These are phyloP conservation scores for Viola pubescens DNA, from an alignment of 441 rosid genomes.

Conservation along the genomic window DNA sequence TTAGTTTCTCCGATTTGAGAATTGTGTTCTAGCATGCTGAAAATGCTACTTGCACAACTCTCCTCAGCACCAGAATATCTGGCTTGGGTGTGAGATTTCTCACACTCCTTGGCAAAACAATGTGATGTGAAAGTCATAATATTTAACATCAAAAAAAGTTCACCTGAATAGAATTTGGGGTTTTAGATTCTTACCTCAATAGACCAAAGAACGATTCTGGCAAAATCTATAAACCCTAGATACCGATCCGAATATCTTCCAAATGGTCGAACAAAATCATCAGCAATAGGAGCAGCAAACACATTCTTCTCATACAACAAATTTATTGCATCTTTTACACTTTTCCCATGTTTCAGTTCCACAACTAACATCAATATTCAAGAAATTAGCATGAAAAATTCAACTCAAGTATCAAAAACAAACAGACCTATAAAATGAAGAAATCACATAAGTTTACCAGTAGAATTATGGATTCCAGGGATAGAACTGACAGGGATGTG, in stretches of 20 bases:
- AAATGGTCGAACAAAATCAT: constrained; percentile 16
- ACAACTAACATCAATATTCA: constrained; percentile 9
- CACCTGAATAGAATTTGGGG: not conserved
- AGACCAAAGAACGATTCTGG: constrained; percentile 36
- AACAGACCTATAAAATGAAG: too few relatives aligned
- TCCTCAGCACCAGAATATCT: constrained; percentile 6
- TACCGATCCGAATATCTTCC: constrained; percentile 27
- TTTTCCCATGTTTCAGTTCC: constrained; percentile 30
- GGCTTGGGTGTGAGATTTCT: constrained; percentile 8
- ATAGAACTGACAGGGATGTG: constrained; percentile 33
- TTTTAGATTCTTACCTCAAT: constrained; percentile 20
- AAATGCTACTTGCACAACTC: constrained; percentile 14
- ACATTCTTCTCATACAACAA: constrained; percentile 30
- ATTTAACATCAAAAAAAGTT: not conserved
- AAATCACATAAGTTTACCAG: constrained; percentile 17
- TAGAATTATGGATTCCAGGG: constrained; percentile 31
- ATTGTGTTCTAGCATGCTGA: constrained; percentile 30
- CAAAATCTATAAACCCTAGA: constrained; percentile 36
- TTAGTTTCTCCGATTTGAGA: constrained; percentile 32
- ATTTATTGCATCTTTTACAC: constrained; percentile 28
- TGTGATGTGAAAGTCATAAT: not conserved
- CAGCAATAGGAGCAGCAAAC: constrained; percentile 39
- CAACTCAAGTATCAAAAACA: not conserved
- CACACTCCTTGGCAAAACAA: constrained; percentile 20
- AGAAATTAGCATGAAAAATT: not conserved